Evolutionary conservation across 257 asterid genomes (phyloP).

Genomic region (Knoxia roxburghii): DNA sequence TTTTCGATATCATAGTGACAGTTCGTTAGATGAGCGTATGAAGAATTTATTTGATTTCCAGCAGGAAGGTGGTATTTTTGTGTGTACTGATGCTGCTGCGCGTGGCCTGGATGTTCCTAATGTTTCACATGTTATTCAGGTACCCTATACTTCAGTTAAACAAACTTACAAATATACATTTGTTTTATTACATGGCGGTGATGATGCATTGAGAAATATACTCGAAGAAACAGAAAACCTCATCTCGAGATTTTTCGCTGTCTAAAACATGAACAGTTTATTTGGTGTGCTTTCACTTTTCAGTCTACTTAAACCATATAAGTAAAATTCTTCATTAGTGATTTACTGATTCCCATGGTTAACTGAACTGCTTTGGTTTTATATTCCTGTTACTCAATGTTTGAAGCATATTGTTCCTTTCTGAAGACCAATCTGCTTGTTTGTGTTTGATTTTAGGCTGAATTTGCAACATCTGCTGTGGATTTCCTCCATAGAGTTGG

Average conservation of each 20-base stretch:
- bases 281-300: not conserved
- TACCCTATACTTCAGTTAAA: too few relatives aligned
- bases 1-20: constrained; percentile 64
- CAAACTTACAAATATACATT: too few relatives aligned
- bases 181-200: too few relatives aligned
- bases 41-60: constrained; percentile 64
- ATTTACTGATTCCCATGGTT: too few relatives aligned
- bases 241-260: not conserved
- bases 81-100: constrained; percentile 97
- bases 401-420: not conserved
- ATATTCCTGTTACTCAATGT: not conserved
- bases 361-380: not conserved
- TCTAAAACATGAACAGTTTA: too few relatives aligned
- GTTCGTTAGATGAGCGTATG: constrained; percentile 72
- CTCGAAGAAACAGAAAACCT: too few relatives aligned
- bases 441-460: constrained; percentile 50
- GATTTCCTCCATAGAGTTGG: constrained; percentile 98
- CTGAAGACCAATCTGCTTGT: not conserved
- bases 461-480: constrained; percentile 86
- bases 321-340: not conserved
- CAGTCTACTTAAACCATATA: not conserved
- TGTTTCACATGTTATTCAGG: constrained; percentile 96
- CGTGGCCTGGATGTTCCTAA: constrained; percentile 92
- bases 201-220: too few relatives aligned
- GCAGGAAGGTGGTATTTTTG: constrained; percentile 87